Percentiles rank a stretch among this genome's conserved stretches.
phyloP scores from a whole-genome alignment of 208 protist genomes.

The Acanthamoeba culbertsoni region DNA sequence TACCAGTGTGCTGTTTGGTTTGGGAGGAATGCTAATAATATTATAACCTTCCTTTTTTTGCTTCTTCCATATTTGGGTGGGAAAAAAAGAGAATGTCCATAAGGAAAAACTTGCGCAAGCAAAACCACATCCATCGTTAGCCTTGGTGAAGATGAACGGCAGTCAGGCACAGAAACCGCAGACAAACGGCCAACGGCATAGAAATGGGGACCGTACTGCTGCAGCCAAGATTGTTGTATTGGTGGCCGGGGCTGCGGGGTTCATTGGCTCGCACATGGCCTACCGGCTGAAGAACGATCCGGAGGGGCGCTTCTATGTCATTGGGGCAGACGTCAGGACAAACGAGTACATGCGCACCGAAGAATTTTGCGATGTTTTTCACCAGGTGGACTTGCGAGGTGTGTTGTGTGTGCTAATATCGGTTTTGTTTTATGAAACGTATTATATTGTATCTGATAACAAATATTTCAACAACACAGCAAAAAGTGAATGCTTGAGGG shows the following conservation, averaged over 20 bases:
- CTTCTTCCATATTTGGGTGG: no score
- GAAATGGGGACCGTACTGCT: no score
- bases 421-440: not conserved
- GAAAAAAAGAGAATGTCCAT: not conserved
- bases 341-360: slow-evolving; percentile 85
- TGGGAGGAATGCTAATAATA: no score
- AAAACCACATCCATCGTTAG: not conserved
- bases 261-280: slow-evolving; percentile 87
- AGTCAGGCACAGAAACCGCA: not conserved
- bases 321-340: slow-evolving; percentile 81
- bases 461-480: not conserved
- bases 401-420: not conserved
- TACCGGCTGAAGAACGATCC: slow-evolving; percentile 81
- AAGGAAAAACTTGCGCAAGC: not conserved
- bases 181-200: not conserved
- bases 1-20: no score
- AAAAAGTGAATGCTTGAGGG: slow-evolving; percentile 74
- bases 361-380: slow-evolving; percentile 86
- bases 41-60: no score
- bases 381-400: slow-evolving; percentile 80
- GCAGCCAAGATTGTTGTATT: slow-evolving; percentile 48
- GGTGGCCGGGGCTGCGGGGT: slow-evolving; percentile 83
- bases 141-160: no score
- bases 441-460: not conserved
- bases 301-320: slow-evolving; percentile 67